Evolutionary conservation across 2,329 filamentous ascomycete genomes (phyloP), one percentile per base, ranked within the genome.

Genomic region (Hypoxylon sp.): DNA sequence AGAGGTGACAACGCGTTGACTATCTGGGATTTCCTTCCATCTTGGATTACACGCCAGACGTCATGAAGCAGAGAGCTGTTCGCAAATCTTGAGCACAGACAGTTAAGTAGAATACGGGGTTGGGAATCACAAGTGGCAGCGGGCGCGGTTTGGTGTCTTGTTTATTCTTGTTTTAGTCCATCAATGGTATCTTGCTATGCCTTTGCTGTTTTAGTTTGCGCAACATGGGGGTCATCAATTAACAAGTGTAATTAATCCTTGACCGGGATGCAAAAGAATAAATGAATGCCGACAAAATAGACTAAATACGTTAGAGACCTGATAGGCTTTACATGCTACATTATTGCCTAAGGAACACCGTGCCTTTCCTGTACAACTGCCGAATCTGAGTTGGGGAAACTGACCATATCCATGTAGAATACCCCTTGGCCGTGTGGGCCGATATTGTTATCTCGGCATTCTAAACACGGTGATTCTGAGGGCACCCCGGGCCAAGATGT

Each of bases 391-490:
- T 69, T 61, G 63, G 69, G 48, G 59, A 63, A 65, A 34, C 27
- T 58, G 32, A 34, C 48, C 37, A 67, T 63, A 65, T 45, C 58
- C 60, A 32, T 52, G 53, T 47, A 34, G 30, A 56, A 25, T 61
- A 52, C 54, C 63, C 54, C 57, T 29, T 29, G 47, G 27, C 54
- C n/a, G 43, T 34, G 45, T 43, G 52, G 59, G 48, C 43, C 50
- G 34, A 48, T n/a, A 45, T 60, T 61, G 43, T 46, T 54, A 53
- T 66, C 69, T 71, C 69, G 67, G 64, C 69, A 71, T 41, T 41
- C 27, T 23, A 46, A 32, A 9, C 27, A 43, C 41, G 32, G 45
- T 46, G 25, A 54, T 34, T 37, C 9, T 34, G 27, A 32, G 34
- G 16, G 16, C 37, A 11, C 37, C 7, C 9, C 16, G 4, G 43